Evolutionary conservation across 768 basidiomycete genomes (phyloP).

Genomic region (Dictyophora rubrovolvata): DNA sequence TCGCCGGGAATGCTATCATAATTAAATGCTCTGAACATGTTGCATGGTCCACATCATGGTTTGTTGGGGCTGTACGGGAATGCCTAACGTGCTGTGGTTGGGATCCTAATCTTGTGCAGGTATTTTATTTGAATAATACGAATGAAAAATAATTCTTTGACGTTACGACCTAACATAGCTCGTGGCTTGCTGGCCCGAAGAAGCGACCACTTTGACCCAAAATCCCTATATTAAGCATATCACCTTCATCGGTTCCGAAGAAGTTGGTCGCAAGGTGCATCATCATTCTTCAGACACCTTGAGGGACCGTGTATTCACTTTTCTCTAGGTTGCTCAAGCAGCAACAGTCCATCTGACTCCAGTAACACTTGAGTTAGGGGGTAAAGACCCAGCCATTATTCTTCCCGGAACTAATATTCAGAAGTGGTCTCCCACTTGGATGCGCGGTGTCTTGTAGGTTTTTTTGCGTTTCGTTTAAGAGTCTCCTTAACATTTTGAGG

Average conservation of each 20-base stretch:
- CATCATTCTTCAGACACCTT: not conserved
- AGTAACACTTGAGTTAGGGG: slow-evolving; percentile 87
- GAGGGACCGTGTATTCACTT: not conserved
- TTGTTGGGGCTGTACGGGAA: slow-evolving; percentile 64
- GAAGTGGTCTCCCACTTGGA: slow-evolving; percentile 71
- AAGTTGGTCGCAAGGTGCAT: slow-evolving; percentile 59
- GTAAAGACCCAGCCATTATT: slow-evolving; percentile 89
- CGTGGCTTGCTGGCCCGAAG: slow-evolving; percentile 81
- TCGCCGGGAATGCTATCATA: slow-evolving; percentile 82
- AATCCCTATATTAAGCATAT: slow-evolving; percentile 83
- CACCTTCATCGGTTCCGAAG: slow-evolving; percentile 84
- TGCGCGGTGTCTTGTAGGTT: slow-evolving; percentile 86
- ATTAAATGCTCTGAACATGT: slow-evolving; percentile 91
- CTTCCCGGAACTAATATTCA: slow-evolving; percentile 77
- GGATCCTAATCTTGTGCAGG: slow-evolving; percentile 81
- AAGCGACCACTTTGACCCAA: slow-evolving; percentile 72
- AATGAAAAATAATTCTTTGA: not conserved
- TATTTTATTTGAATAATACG: slow-evolving; percentile 14
- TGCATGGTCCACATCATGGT: slow-evolving; percentile 83
- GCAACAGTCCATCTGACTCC: slow-evolving; percentile 85
- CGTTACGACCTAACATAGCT: slow-evolving; percentile 45
- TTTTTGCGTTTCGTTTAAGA: not conserved
- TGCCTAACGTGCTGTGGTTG: slow-evolving; percentile 78
- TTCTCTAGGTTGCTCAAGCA: slow-evolving; percentile 58
- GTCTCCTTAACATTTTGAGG: not conserved